Conservation (phyloP, 1,284 basidiomycete species). For the Puccinia horiana region DNA sequence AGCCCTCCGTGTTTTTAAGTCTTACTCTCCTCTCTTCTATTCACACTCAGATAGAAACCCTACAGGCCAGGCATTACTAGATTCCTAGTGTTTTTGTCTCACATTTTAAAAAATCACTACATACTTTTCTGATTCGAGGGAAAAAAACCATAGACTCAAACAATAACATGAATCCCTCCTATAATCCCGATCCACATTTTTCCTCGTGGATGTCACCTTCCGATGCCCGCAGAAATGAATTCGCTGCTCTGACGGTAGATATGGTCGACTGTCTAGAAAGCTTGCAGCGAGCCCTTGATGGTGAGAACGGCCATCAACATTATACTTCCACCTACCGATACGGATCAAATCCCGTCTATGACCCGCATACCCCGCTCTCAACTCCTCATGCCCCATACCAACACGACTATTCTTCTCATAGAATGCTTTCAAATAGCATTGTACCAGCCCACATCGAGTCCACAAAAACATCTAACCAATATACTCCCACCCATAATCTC, state of each 20-base stretch:
- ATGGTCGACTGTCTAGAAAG: conserved; percentile 27
- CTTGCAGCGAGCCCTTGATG: conserved; percentile 5
- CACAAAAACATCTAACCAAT: neutral
- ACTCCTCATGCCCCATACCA: neutral
- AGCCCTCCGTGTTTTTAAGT: neutral
- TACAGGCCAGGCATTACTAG: neutral
- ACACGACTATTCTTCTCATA: neutral
- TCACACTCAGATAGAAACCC: neutral
- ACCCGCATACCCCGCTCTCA: neutral
- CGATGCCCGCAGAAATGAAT: conserved; percentile 30
- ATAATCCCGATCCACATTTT: conserved; percentile 20
- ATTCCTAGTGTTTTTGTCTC: neutral
- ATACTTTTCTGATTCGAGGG: neutral
- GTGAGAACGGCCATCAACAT: conserved; percentile 1
- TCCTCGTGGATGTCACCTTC: conserved; percentile 20
- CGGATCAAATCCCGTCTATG: neutral
- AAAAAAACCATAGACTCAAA: neutral
- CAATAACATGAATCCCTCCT: conserved; percentile 17
- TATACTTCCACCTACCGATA: neutral
- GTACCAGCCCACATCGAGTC: neutral
- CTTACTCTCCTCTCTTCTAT: neutral
- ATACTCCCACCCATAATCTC: neutral
- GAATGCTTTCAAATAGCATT: neutral
- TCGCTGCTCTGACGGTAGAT: conserved; percentile 1
- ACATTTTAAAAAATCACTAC: conserved; percentile 2